Base-by-base conservation (phyloP, 768 basidiomycete genomes). In the Phylloporus rhodoxanthus region DNA sequence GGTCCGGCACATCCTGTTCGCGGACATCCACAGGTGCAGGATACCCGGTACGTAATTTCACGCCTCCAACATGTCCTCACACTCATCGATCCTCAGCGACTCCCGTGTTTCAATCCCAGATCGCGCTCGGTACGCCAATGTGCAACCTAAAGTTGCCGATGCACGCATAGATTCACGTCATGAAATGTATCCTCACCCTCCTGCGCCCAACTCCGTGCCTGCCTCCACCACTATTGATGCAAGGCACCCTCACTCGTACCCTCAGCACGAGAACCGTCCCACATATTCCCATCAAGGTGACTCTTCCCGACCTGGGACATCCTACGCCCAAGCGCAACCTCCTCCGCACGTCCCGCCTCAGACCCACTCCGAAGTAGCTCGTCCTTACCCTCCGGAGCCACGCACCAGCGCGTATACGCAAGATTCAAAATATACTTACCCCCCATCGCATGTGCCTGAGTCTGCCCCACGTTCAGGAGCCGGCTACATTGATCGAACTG, bases 131-230 rank as follows among this genome's bases (percentile, higher is more conserved):
- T 57, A 61, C 47, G 4, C 63, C 20, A 51, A 52, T 11, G 0
- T 44, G 1, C 63, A 65, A 8, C 43, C 56, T 11, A 61, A 61
- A 32, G 41, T 48, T 8, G 28, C 52, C 8, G 63, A 65, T 40
- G 28, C 54, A 2, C 63, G 60, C 44, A 42, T 64, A 47, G 63
- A 64, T 34, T 54, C 59, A 21, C 62, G 63, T 43, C 60, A 62
- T 13, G 63, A 63, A 15, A 47, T 65, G 42, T 65, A 59, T 21
- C 2, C 58, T 43, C 53, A 64, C 10, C 48, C 50, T 5, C 11
- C 51, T 50, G 34, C 49, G 9, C 30, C 59, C 23, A 3, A 58
- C 13, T 39, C 61, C 15, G 52, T 54, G 2, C 43, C 63, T 40
- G 9, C 55, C 2, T 32, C 60, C 26, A 25, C 60, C 33, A 39